Evolutionary conservation across 1,284 basidiomycete genomes (phyloP), one percentile per base, ranked within the genome.

Genomic region (Fomitopsis palustris): DNA sequence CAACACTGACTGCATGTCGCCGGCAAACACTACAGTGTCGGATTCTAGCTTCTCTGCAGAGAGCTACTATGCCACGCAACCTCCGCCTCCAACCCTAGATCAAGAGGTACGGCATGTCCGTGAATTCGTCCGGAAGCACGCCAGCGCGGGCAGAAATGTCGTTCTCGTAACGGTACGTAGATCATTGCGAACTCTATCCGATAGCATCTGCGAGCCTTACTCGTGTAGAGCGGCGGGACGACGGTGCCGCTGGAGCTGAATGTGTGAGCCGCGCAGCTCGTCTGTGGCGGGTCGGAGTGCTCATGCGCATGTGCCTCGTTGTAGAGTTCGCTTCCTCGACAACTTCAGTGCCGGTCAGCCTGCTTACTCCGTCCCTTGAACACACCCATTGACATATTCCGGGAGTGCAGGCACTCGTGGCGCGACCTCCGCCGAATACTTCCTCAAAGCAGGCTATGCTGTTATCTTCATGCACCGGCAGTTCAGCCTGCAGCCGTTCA

Each of bases 401-500:
- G n/a, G n/a, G 58, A 7, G 23, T 16, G 39, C 25, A 93, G 93
- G 96, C 54, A 99, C 97, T 16, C 85, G 96, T 71, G 96, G 97
- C 38, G 94, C 97, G 31, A 96, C 96, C 0, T 98, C 96, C 4
- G 96, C 96, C 1, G 96, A 99, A 75, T 98, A 99, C 78, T 98
- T 99, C 73, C 83, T 99, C 58, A 84, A 87, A 67, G 87, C 91
- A 1, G 92, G 91, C 62, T 99, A 99, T 77, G 95, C 96, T 23
- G 97, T 99, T 71, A 96, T 99, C 69, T 99, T 99, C 76, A 91
- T 99, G 85, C 95, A 98, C 75, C 83, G 96, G 9, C 94, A 97
- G 73, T 96, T 98, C 79, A 97, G 95, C 65, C 85, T 99, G 37
- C 93, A 96, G 64, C 96, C 97, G 0, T 99, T 96, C 79, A 96